A percentile compares a stretch with the other conserved stretches of the same genome.
phyloP scores from a whole-genome alignment of 352 stramenopile genomes.

The Phytopythium aichiense region DNA sequence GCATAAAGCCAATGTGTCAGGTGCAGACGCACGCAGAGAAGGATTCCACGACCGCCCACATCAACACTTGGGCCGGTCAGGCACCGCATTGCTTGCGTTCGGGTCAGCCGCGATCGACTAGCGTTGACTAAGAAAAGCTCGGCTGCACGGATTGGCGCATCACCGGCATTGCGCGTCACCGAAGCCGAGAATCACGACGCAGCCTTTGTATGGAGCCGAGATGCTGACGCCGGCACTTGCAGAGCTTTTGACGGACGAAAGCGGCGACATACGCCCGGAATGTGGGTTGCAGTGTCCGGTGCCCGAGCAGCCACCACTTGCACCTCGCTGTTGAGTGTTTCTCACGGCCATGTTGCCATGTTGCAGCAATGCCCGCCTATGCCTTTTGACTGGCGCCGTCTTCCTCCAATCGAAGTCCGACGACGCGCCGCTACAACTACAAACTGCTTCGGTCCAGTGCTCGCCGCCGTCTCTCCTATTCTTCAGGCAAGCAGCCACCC shows the following conservation, averaged over 20 bases:
- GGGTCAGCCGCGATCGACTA: background rate
- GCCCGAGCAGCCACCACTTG: too few relatives aligned
- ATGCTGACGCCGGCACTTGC: background rate
- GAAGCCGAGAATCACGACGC: background rate
- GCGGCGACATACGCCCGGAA: too few relatives aligned
- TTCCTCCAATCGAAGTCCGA: background rate
- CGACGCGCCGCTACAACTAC: background rate
- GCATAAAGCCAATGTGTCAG: background rate
- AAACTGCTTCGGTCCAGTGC: background rate
- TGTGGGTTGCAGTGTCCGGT: too few relatives aligned
- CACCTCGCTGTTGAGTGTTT: background rate
- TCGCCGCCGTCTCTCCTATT: conserved; percentile 9
- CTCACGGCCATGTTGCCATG: background rate
- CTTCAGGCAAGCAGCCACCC: conserved; percentile 27
- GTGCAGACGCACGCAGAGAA: background rate
- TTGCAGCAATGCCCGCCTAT: background rate
- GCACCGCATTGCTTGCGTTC: background rate
- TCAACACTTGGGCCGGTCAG: background rate
- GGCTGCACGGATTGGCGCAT: background rate
- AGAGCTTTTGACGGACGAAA: too few relatives aligned
- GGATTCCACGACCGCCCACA: background rate
- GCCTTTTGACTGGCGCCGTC: background rate
- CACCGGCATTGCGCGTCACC: background rate
- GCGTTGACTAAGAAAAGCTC: background rate
- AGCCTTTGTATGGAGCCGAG: background rate